Percentiles rank a stretch among this genome's conserved stretches.
Evolutionary conservation across 108 stramenopile species (phyloP).

Genomic region (Chaetoceros tenuissimus): DNA sequence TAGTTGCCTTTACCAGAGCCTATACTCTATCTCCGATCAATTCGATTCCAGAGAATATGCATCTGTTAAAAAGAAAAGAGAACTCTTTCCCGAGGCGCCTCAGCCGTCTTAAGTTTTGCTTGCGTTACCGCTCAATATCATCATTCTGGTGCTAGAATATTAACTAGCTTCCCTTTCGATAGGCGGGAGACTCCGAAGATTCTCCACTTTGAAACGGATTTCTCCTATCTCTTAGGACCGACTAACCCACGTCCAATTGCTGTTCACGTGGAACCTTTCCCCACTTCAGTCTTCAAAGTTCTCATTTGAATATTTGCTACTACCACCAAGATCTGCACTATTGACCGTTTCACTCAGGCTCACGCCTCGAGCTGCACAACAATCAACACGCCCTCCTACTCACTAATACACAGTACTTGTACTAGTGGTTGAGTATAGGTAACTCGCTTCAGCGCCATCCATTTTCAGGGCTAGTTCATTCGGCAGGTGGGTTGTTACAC

Average conservation of each 20-base stretch:
- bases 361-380: constrained; percentile 81
- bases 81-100: constrained; percentile 86
- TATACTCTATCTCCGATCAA: constrained; percentile 84
- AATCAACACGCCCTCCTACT: constrained; percentile 93
- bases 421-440: constrained; percentile 81
- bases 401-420: constrained; percentile 63
- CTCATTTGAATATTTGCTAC: constrained; percentile 97
- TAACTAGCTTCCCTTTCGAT: constrained; percentile 92
- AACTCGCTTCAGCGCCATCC: constrained; percentile 93
- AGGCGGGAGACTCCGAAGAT: constrained; percentile 63
- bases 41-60: constrained; percentile 82
- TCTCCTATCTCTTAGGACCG: constrained; percentile 89
- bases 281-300: constrained; percentile 89
- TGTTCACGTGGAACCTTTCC: constrained; percentile 87
- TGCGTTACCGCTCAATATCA: constrained; percentile 90
- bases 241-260: constrained; percentile 88
- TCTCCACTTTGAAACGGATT: constrained; percentile 76
- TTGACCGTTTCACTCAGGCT: constrained; percentile 88
- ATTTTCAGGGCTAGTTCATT: constrained; percentile 93
- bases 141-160: constrained; percentile 90
- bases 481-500: constrained; percentile 88
- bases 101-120: constrained; percentile 83
- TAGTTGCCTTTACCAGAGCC: constrained; percentile 79
- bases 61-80: constrained; percentile 91
- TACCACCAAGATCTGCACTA: constrained; percentile 96